Percentiles rank a stretch among this genome's conserved stretches.
Evolutionary conservation across 2,329 filamentous ascomycete genomes (phyloP).

Genomic region (Xylariomycetidae sp.): DNA sequence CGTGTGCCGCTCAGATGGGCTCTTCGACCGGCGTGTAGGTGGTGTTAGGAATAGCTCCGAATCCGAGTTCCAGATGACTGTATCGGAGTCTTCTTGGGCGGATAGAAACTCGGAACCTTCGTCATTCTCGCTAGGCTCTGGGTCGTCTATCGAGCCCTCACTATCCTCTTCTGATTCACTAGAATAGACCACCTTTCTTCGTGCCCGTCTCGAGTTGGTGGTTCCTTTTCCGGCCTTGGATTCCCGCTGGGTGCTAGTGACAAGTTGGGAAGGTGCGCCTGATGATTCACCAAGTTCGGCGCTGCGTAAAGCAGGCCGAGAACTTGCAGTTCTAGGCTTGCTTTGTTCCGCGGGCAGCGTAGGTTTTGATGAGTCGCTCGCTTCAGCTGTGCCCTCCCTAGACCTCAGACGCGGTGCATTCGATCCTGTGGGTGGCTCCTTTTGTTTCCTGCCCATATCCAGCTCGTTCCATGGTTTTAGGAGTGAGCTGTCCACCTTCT

Average conservation of each 20-base stretch:
- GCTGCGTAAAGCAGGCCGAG: too few species aligned
- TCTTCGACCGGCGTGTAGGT: conserved; percentile 13
- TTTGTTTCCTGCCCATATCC: conserved; percentile 4
- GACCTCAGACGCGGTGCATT: conserved; percentile 6
- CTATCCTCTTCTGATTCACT: conserved; percentile 11
- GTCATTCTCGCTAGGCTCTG: conserved; percentile 12
- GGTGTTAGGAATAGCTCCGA: conserved; percentile 15
- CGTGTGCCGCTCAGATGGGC: conserved; percentile 11
- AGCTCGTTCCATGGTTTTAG: conserved; percentile 20
- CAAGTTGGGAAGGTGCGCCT: too few species aligned
- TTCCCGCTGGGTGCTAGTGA: conserved; percentile 7
- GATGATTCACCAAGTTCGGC: too few species aligned
- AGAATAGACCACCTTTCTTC: conserved; percentile 1
- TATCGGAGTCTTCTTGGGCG: conserved; percentile 10
- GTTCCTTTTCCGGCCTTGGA: too few species aligned
- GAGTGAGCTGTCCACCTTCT: conserved; percentile 20
- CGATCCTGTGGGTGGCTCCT: conserved; percentile 3
- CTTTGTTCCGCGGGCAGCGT: too few species aligned
- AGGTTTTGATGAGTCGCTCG: too few species aligned
- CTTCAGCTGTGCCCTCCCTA: conserved; percentile 6
- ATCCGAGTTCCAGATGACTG: conserved; percentile 13
- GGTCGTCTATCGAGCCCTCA: conserved; percentile 5
- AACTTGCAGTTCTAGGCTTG: too few species aligned
- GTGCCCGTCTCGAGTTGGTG: conserved; percentile 1
- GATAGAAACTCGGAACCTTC: conserved; percentile 16